Evolutionary conservation across 1,284 basidiomycete species (phyloP).

Genomic region (Sanguinoderma infundibulare): DNA sequence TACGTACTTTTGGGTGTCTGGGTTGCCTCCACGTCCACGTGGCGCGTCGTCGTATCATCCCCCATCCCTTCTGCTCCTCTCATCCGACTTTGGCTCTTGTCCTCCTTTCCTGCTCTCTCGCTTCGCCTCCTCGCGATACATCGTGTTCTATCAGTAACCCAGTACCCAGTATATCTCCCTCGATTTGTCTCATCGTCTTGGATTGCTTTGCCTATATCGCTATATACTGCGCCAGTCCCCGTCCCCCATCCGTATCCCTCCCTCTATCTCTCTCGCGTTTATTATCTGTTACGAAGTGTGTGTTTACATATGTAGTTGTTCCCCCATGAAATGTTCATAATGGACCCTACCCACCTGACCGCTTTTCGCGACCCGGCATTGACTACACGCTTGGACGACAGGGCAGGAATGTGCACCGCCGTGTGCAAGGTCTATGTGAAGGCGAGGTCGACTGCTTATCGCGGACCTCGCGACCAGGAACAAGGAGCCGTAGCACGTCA

Average conservation of each 20-base stretch:
- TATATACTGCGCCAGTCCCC: conserved; percentile 10
- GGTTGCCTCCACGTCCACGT: conserved; percentile 3
- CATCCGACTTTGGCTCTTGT: background rate
- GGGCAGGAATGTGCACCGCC: no score
- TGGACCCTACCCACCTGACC: background rate
- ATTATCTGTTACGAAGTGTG: conserved; percentile 19
- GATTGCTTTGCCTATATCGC: conserved; percentile 28
- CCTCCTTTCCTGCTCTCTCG: background rate
- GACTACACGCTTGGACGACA: no score
- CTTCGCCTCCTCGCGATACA: conserved; percentile 10
- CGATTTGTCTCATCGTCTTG: conserved; percentile 15
- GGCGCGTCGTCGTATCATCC: conserved; percentile 12
- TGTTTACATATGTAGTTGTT: conserved; percentile 27
- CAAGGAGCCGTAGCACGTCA: no score
- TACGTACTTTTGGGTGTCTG: conserved; percentile 13
- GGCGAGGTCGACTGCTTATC: no score
- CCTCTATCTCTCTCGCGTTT: background rate
- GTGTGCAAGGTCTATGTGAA: no score
- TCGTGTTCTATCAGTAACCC: conserved; percentile 11
- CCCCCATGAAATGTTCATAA: conserved; percentile 20
- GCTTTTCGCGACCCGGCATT: background rate
- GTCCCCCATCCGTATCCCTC: conserved; percentile 1
- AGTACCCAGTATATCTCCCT: background rate
- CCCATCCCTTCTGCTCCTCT: background rate
- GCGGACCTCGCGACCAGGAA: background rate